Evolutionary conservation across 2,329 filamentous ascomycete species (phyloP), one percentile per base, ranked within the genome.

Genomic region (Xylaria sp.): DNA sequence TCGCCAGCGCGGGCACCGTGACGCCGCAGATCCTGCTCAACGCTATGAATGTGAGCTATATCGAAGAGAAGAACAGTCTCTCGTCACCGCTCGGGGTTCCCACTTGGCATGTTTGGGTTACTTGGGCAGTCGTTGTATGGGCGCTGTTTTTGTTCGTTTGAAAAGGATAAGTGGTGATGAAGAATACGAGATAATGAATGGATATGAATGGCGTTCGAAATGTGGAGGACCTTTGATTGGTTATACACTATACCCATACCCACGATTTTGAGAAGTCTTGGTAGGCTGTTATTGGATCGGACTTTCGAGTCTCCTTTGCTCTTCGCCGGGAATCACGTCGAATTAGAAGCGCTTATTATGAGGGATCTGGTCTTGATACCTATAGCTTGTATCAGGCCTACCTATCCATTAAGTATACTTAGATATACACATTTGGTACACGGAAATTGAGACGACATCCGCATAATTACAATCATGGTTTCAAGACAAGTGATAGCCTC

Each of bases 1-100:
- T 87, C 19, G 83, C 80, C 19, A 76, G 74, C 11, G 75, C 76
- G 1, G 79, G 82, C 0, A 71, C 70, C 19, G 71, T 84, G 33
- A 75, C 69, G 0, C 72, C 69, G 38, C 74, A 77, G 46, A 72
- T 78, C 42, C 43, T 72, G 67, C 66, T 66, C 14, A 69, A 70
- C 54, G 71, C 75, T 57, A 73, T 68, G 69, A 80, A 80, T 67
- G 63, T 72, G 65, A 74, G 67, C 46, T 78, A 74, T 65, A 76
- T 78, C 37, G 72, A 78, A 64, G 67, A 70, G 15, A 67, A 63
- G 21, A 40, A 63, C 43, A 66, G 46, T 46, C 53, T 66, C n/a
- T 63, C 46, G 11, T 23, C 52, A 11, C n/a, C 23, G 21, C 12
- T 53, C 37, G n/a, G 14, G 11, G 6, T 37, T 15, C 14, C 38